These are phyloP conservation scores for Calamus simplicifolius DNA, from an alignment of 176 grass and related monocot species.

Conservation along the genomic window DNA sequence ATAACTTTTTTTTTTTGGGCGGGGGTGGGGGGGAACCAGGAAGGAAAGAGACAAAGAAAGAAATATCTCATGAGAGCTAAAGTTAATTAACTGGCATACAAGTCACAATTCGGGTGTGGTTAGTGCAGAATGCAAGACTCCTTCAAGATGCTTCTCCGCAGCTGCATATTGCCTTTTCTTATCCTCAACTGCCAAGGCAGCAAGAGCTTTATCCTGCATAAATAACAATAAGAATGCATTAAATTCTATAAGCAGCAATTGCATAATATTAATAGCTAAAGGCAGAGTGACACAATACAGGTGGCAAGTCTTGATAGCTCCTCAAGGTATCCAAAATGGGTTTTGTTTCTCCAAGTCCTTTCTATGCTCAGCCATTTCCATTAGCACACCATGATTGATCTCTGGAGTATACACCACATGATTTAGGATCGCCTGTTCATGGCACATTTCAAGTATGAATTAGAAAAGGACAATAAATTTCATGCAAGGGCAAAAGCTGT, in stretches of 20 bases:
- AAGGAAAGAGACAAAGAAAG: too few species aligned
- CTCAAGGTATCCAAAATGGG: constrained; percentile 86
- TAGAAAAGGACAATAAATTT: too few species aligned
- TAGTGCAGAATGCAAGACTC: constrained; percentile 78
- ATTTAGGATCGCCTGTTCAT: constrained; percentile 72
- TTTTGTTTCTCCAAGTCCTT: constrained; percentile 87
- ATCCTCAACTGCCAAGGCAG: constrained; percentile 91
- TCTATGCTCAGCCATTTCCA: constrained; percentile 97
- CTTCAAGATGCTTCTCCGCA: constrained; percentile 95
- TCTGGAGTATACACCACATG: constrained; percentile 86
- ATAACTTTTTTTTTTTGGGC: too few species aligned
- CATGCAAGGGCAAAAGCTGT: too few species aligned
- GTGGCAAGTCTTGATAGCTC: constrained; percentile 95
- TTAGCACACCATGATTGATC: constrained; percentile 95
- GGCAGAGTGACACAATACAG: constrained; percentile 32
- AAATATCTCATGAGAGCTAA: background rate
- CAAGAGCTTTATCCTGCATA: constrained; percentile 89
- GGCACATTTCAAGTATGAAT: background rate
- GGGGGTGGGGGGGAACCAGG: too few species aligned
- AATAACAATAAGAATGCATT: constrained; percentile 11
- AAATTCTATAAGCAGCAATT: constrained; percentile 15
- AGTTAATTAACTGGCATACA: constrained; percentile 1
- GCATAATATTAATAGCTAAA: background rate
- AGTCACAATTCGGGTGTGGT: constrained; percentile 51
- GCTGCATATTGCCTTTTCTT: constrained; percentile 89